Percentiles rank a stretch among this genome's conserved stretches.
phyloP scores from a whole-genome alignment of 129 eudicot genomes.

The Chrysanthemum lavandulifolium region DNA sequence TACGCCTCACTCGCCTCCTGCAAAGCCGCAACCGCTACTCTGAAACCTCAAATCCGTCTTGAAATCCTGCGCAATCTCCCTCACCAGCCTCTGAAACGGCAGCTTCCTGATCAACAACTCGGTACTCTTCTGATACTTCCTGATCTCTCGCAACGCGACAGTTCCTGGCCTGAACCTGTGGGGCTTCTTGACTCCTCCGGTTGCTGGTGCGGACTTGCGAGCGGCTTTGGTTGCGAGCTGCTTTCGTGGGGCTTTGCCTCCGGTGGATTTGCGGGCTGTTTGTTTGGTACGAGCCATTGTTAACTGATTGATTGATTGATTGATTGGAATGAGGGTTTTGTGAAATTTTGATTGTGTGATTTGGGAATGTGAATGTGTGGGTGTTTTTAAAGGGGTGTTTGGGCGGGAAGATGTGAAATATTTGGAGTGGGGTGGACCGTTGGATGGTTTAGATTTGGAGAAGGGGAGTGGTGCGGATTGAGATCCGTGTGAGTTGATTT shows the following conservation, averaged over 20 bases:
- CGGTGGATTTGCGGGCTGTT: neutral
- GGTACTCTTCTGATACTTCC: neutral
- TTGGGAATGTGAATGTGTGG: no score
- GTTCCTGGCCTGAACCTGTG: conserved; percentile 1
- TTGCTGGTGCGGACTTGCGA: neutral
- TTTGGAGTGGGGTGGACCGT: no score
- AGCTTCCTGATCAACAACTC: neutral
- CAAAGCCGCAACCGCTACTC: neutral
- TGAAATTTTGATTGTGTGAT: no score
- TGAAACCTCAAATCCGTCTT: conserved; percentile 1
- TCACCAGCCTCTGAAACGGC: neutral
- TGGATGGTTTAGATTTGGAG: no score
- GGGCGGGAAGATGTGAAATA: no score
- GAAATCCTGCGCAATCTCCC: neutral
- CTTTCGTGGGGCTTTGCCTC: neutral
- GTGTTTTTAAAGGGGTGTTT: no score
- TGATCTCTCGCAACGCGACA: neutral
- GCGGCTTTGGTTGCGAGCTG: neutral
- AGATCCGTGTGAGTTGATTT: no score
- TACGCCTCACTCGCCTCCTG: neutral
- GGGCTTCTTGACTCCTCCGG: conserved; percentile 1
- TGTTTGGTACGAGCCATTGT: neutral
- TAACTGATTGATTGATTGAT: no score
- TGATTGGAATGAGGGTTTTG: no score
- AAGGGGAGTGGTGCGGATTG: no score